These are phyloP conservation scores for Mucor saturninus DNA, from an alignment of 371 early-diverging fungal species.

Conservation along the genomic window DNA sequence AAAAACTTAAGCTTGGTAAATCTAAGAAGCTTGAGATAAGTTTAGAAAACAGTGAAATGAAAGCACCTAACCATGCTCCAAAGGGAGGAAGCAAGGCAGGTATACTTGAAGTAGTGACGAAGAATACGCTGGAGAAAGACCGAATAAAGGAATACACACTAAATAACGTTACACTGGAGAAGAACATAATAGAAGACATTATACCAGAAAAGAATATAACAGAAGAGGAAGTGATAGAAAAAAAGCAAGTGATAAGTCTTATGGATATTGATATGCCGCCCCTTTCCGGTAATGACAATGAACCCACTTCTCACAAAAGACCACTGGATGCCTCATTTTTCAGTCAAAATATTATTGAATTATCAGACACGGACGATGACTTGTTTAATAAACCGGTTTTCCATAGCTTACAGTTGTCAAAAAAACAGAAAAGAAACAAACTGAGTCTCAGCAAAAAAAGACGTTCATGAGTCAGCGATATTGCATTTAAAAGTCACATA, in stretches of 20 bases:
- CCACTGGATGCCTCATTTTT: neutral
- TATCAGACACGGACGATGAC: conserved; percentile 18
- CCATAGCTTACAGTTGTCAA: conserved; percentile 19
- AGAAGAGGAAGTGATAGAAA: too few species aligned
- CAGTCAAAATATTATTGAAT: conserved; percentile 1
- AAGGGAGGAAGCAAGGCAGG: too few species aligned
- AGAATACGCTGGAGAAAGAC: too few species aligned
- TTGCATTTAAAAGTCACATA: conserved; percentile 22
- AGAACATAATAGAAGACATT: too few species aligned
- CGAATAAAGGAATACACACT: too few species aligned
- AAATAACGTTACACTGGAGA: too few species aligned
- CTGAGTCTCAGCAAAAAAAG: conserved; percentile 15
- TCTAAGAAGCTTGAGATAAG: neutral
- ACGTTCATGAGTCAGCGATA: conserved; percentile 25
- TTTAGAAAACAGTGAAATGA: too few species aligned
- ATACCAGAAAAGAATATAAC: too few species aligned
- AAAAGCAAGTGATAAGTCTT: too few species aligned
- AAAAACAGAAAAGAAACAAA: conserved; percentile 17
- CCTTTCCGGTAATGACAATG: neutral
- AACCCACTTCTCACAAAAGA: neutral
- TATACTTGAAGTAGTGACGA: too few species aligned
- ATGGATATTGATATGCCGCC: too few species aligned
- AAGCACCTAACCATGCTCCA: too few species aligned
- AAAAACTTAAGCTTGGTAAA: neutral
- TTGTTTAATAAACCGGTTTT: neutral